Evolutionary conservation across 768 basidiomycete species (phyloP), one percentile per base, ranked within the genome.

Genomic region (Phaeotremella skinneri): DNA sequence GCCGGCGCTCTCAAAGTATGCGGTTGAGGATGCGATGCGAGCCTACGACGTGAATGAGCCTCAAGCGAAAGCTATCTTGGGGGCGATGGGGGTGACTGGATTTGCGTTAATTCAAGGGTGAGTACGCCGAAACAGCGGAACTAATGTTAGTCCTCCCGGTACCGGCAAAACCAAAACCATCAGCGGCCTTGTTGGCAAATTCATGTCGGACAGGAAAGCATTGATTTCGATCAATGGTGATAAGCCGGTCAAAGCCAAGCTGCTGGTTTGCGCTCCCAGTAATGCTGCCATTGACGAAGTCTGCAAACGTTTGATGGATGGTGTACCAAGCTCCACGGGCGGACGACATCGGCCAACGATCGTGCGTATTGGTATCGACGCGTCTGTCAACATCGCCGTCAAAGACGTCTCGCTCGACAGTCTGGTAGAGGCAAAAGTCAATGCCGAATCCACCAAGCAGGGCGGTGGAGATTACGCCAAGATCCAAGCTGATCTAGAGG

Each of bases 91-190:
- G 49, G 82, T 82, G 0, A 75, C 84, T 13, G 96, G 93, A 0
- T 96, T 99, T 72, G 83, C 85, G 0, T 80, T 99, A 29, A 92
- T 99, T 55, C 96, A 99, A 82, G 96, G 96, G 94, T 93, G 71
- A 55, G 81, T 64, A 26, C 26, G 43, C 31, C 14, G 20, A 25
- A 30, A 21, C 49, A n/a, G 20, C 55, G 13, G 23, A 9, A 11
- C 34, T 2, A 43, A 30, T 16, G 26, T 41, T 63, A 93, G 94
- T 23, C 96, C 96, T 32, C 96, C 96, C 1, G 96, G 96, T 55
- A 99, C 96, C 0, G 96, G 96, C 13, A 99, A 99, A 79, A 99
- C 96, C 7, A 94, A 90, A 21, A 99, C 96, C 0, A 98, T 99
- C 62, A 91, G 91, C 66, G 91, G 90, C 21, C 81, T 99, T n/a